phyloP scores from a whole-genome alignment of 768 basidiomycete species.

The Suillus clintonianus region DNA sequence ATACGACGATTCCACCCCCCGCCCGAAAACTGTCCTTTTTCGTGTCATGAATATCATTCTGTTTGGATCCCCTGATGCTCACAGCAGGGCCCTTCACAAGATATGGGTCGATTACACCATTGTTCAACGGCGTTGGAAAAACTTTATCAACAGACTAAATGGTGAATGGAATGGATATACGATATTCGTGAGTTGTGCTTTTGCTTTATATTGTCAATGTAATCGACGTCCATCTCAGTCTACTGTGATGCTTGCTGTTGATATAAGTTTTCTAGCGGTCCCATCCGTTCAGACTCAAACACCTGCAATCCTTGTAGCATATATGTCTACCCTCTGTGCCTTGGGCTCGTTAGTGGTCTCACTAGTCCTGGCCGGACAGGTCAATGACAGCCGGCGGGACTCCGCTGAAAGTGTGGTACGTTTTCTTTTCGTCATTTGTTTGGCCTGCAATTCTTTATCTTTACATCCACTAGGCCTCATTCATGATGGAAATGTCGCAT shows the following conservation, averaged over 20 bases:
- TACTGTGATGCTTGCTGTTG: slow-evolving; percentile 12
- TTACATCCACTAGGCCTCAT: not conserved
- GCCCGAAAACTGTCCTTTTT: not conserved
- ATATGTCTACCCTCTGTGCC: slow-evolving; percentile 38
- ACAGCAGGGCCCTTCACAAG: slow-evolving; percentile 1
- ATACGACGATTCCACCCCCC: not conserved
- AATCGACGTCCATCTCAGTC: slow-evolving; percentile 2
- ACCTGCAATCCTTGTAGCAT: slow-evolving; percentile 31
- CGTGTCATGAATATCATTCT: not conserved
- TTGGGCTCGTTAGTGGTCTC: slow-evolving; percentile 37
- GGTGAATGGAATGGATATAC: slow-evolving; percentile 11
- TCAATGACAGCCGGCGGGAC: slow-evolving; percentile 26
- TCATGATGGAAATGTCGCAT: slow-evolving; percentile 6
- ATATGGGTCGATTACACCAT: slow-evolving; percentile 12
- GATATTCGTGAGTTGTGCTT: slow-evolving; percentile 3
- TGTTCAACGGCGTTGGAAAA: slow-evolving; percentile 4
- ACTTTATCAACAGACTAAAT: slow-evolving; percentile 2
- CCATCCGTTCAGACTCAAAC: not conserved
- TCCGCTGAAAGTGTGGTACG: slow-evolving; percentile 31
- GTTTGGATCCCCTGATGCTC: slow-evolving; percentile 3
- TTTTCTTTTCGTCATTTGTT: slow-evolving; percentile 17
- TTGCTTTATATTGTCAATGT: not conserved
- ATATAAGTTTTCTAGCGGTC: slow-evolving; percentile 10
- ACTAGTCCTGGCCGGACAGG: slow-evolving; percentile 37
- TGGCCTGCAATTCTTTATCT: not conserved